phyloP scores from a whole-genome alignment of 306 rosid genomes.

The Vicia faba region DNA sequence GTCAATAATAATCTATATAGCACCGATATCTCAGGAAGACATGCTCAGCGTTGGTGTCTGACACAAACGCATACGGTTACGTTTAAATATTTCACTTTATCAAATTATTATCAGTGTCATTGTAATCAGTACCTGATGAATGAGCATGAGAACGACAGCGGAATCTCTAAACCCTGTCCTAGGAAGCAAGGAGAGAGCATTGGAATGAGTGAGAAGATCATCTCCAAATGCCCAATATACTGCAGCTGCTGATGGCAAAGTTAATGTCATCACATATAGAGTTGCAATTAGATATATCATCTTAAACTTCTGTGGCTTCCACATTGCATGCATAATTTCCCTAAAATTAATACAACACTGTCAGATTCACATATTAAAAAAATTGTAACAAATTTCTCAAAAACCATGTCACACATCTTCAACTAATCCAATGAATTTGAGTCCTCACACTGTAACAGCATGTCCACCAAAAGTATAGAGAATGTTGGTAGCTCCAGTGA shows the following conservation, averaged over 20 bases:
- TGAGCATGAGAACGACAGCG: constrained; percentile 94
- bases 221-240: constrained; percentile 99
- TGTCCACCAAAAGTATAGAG: constrained; percentile 98
- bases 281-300: constrained; percentile 87
- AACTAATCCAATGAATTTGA: constrained; percentile 14
- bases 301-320: constrained; percentile 99
- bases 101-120: background rate
- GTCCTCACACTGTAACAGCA: constrained; percentile 92
- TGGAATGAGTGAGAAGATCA: constrained; percentile 81
- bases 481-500: constrained; percentile 97
- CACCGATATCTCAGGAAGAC: background rate
- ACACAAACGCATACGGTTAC: too few species aligned
- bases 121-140: constrained; percentile 76
- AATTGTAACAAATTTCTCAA: background rate
- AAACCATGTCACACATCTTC: background rate
- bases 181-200: constrained; percentile 89
- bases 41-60: too few species aligned
- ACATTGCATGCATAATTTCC: constrained; percentile 99
- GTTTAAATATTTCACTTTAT: background rate
- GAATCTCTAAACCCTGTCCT: constrained; percentile 71
- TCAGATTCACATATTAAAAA: constrained; percentile 17
- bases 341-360: constrained; percentile 39
- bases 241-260: constrained; percentile 91
- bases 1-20: background rate
- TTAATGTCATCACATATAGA: constrained; percentile 81